A percentile compares a stretch with the other conserved stretches of the same genome.
Conservation (phyloP, 306 rosid genomes). For the Arachis stenosperma region DNA sequence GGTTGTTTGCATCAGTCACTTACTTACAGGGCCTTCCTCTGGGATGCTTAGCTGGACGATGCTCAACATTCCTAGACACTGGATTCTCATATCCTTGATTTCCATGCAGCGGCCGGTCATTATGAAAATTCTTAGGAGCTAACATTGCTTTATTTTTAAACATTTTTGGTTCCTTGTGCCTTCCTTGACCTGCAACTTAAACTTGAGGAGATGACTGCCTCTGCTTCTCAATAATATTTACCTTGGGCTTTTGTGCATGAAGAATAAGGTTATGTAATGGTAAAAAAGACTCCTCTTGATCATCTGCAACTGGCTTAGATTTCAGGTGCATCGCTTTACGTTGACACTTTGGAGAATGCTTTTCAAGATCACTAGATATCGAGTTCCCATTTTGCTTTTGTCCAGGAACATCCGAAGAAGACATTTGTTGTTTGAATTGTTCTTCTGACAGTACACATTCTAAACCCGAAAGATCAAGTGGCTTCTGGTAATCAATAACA, state of each 20-base stretch:
- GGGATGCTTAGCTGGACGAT: constrained; percentile 20
- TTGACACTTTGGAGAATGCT: background rate
- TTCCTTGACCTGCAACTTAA: constrained; percentile 1
- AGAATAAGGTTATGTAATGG: constrained; percentile 5
- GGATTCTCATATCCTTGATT: constrained; percentile 28
- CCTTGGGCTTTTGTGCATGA: background rate
- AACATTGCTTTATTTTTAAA: background rate
- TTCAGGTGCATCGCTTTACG: constrained; percentile 5
- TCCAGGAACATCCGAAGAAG: constrained; percentile 13
- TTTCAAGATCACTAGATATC: background rate
- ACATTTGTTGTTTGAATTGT: constrained; percentile 11
- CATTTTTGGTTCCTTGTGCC: background rate
- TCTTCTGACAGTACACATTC: constrained; percentile 14
- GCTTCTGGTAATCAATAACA: constrained; percentile 21
- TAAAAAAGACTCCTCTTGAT: constrained; percentile 13
- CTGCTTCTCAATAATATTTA: background rate
- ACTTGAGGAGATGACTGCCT: background rate
- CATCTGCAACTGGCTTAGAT: constrained; percentile 7
- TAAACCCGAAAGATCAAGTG: constrained; percentile 19
- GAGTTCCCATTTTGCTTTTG: constrained; percentile 15
- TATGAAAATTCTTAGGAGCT: constrained; percentile 15
- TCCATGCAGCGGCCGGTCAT: constrained; percentile 20
- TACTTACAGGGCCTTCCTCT: constrained; percentile 42
- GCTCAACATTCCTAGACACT: background rate
- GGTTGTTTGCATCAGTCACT: background rate